Base-by-base conservation (phyloP, 78 protist genomes). In the Tieghemostelium lacteum region DNA sequence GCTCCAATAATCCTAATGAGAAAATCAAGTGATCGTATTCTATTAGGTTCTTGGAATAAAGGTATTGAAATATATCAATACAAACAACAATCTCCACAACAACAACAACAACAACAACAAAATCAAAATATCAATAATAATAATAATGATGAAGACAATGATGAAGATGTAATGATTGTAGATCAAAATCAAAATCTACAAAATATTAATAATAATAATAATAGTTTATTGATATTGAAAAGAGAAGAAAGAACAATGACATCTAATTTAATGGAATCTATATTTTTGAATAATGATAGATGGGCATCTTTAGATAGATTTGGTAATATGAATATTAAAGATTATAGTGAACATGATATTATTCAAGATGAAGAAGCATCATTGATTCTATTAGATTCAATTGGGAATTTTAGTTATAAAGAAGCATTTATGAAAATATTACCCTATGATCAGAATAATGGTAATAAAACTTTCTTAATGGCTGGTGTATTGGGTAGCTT, bases 321-420 rank as follows among this genome's bases (percentile, higher is more conserved):
- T 78, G 88, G 88, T 52, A 78, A 78, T 37, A 40, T 78, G n/a
- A 63, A n/a, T 31, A 37, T 66, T 24, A 26, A 62, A 31, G 49
- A 70, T 33, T 70, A 36, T 24, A 70, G 49, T 20, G 57, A 70
- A 50, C 12, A 17, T 29, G 54, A 75, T 17, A 33, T 34, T 55
- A 55, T 29, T n/a, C 19, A 42, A 16, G 17, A 1, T 52, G 28
- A n/a, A 58, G 16, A 20, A 60, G 37, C 17, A 16, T 29, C 3
- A 26, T 67, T 39, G 22, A 67, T 26, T 34, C 50, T 29, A 54
- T n/a, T 45, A 5, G 62, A 50, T 65, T 73, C 87, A 20, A 36
- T 76, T 2, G 40, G 20, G 0, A 26, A 76, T 31, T 61, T 26
- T 39, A 31, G 62, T 57, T 16, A 50, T 24, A 73, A 73, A 73